phyloP scores from a whole-genome alignment of 805 yeast genomes.

The Saturnispora besseyi region DNA sequence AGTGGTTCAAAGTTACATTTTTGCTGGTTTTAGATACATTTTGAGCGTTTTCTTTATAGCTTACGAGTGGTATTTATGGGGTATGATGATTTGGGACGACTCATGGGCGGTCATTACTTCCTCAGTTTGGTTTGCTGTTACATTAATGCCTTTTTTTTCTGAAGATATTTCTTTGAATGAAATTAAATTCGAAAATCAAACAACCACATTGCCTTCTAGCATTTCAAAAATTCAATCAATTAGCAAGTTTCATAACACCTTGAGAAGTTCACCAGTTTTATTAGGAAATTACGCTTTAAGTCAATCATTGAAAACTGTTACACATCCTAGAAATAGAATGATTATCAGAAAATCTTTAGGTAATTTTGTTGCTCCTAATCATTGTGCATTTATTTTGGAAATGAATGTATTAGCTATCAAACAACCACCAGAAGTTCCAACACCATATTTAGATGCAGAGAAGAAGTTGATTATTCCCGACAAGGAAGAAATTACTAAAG shows the following conservation, averaged over 20 bases:
- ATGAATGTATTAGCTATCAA: slow-evolving; percentile 23
- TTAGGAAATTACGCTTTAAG: slow-evolving; percentile 12
- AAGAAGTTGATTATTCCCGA: slow-evolving; percentile 32
- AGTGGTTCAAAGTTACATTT: slow-evolving; percentile 11
- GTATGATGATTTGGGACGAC: background rate
- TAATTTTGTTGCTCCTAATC: slow-evolving; percentile 23
- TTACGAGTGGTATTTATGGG: slow-evolving; percentile 4
- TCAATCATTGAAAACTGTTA: slow-evolving; percentile 15
- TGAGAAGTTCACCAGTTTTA: slow-evolving; percentile 13
- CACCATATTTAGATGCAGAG: slow-evolving; percentile 35
- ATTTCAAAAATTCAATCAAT: background rate
- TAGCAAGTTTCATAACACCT: background rate
- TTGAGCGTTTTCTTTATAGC: slow-evolving; percentile 11
- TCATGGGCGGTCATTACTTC: background rate
- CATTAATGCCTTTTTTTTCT: slow-evolving; percentile 4
- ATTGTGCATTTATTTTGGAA: slow-evolving; percentile 28
- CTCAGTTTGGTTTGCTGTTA: slow-evolving; percentile 17
- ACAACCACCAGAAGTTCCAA: slow-evolving; percentile 37
- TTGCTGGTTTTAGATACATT: slow-evolving; percentile 13
- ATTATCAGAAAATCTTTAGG: slow-evolving; percentile 12
- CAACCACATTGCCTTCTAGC: background rate
- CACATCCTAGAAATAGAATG: slow-evolving; percentile 17
- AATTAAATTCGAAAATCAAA: background rate
- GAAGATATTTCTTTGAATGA: slow-evolving; percentile 8
- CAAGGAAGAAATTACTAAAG: slow-evolving; percentile 27